Base-by-base conservation (phyloP, 495 filamentous ascomycete species). In the Talaromyces stipitatus region DNA sequence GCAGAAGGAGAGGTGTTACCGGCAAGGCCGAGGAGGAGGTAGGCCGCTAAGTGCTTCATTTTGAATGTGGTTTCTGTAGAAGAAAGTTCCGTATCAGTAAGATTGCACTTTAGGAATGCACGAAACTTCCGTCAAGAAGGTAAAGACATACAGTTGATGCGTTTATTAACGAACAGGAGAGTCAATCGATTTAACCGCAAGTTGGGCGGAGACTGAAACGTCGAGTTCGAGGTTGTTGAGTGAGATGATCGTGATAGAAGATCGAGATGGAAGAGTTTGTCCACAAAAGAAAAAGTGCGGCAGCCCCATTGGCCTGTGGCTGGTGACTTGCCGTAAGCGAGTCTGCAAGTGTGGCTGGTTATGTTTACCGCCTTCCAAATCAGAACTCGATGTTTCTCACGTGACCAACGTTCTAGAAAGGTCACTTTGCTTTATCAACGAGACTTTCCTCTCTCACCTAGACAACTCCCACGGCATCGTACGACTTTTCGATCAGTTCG, bases 41-140 rank as follows among this genome's bases (percentile, higher is more conserved):
- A 98, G 70, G 94, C 92, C 72, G 94, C 95, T 79, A 98, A 88
- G 80, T 97, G 86, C 92, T 97, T 98, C 94, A 98, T 98, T 90
- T 86, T 92, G 79, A 76, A n/a, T 68, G 73, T 32, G 28, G 20
- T 45, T 36, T 50, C 54, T 55, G 26, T 29, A 28, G 2, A 7
- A 10, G 11, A 28, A 20, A 28, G 24, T 24, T 12, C 12, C 4
- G 38, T 45, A 46, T 43, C 16, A 38, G 36, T 2, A 41, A 4
- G 14, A 30, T 30, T 18, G 11, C 18, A 18, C 6, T 41, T 41
- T 18, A n/a, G 32, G 11, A 36, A 3, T 36, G 9, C 7, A 7
- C 9, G 6, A 36, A 23, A 48, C 28, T 30, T 43, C 38, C 36
- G 29, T 30, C 22, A 28, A 41, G 14, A 26, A 29, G 47, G 32